Base-by-base conservation (phyloP, 2,329 filamentous ascomycete genomes). In the Hymenoscyphus scutula region DNA sequence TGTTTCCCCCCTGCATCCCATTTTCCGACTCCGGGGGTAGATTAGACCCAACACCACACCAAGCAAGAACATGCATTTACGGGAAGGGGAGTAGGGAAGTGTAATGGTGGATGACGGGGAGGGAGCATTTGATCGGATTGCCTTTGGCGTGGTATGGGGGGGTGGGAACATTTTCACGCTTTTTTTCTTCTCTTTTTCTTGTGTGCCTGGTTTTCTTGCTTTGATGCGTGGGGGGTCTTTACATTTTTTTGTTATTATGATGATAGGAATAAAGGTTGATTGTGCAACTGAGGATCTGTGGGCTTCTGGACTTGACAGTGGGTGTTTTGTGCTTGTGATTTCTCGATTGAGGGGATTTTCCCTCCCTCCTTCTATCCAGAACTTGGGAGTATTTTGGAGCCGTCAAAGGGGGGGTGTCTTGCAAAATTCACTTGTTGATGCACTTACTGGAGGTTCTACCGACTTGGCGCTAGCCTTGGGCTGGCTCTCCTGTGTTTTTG, bases 231-330 rank as follows among this genome's bases (percentile, higher is more conserved):
- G 41, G 41, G 41, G 41, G 41, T 23, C 5, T 48, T 48, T 13
- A 48, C 41, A 48, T 34, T 23, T 48, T 48, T 48, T 48, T 48
- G 41, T 48, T 48, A 48, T 48, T 48, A 48, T 48, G 41, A 48
- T 48, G 41, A 48, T 48, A 48, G 41, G 41, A 48, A 48, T 48
- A 48, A 48, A 48, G 41, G 41, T 48, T 48, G 41, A 48, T 4
- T 23, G 41, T 48, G 41, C 41, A 48, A 48, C 41, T 48, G 41
- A 48, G 41, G n/a, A 48, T 23, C 15, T 4, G 6, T 45, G 17
- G 41, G 8, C n/a, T 17, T 48, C 23, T 8, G 23, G 7, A 19
- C 11, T 25, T 48, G 17, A n/a, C n/a, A 41, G 8, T 13, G 32
- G 32, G 32, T 34, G 32, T n/a, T 13, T 34, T n/a, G 17, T 41